Percentiles rank a stretch among this genome's conserved stretches.
Evolutionary conservation across 441 rosid species (phyloP).

Genomic region (Pelargonium myrrhifolium): DNA sequence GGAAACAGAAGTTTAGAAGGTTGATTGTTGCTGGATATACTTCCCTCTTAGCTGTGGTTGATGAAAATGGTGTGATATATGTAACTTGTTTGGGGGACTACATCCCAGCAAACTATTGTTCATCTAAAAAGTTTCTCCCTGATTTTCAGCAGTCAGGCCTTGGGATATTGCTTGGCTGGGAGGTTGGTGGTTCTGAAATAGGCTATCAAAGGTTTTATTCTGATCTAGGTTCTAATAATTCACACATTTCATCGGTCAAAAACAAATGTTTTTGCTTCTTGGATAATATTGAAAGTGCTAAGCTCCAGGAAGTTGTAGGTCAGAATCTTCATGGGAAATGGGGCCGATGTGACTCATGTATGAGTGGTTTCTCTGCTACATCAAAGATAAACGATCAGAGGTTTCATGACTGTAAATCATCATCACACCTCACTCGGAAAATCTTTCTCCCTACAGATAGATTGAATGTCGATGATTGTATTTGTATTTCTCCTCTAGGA

Average conservation of each 20-base stretch:
- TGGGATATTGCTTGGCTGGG: constrained; percentile 67
- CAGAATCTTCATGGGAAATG: constrained; percentile 29
- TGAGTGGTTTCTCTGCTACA: constrained; percentile 48
- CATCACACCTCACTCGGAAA: constrained; percentile 37
- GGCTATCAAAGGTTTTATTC: constrained; percentile 41
- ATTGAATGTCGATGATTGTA: constrained; percentile 49
- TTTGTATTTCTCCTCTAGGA: constrained; percentile 80
- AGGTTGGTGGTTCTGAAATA: constrained; percentile 60
- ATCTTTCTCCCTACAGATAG: constrained; percentile 58
- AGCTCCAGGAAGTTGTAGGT: constrained; percentile 25
- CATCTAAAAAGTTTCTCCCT: constrained; percentile 39
- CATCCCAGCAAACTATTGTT: constrained; percentile 37
- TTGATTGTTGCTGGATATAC: constrained; percentile 62
- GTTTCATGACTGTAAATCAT: constrained; percentile 29
- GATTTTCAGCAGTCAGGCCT: constrained; percentile 47
- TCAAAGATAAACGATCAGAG: constrained; percentile 30
- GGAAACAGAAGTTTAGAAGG: constrained; percentile 62
- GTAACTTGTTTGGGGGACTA: constrained; percentile 43
- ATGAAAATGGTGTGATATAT: constrained; percentile 63
- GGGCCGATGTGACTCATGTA: constrained; percentile 29
- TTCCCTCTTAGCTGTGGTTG: constrained; percentile 74
- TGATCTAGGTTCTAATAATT: constrained; percentile 20
- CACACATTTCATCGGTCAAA: constrained; percentile 22
- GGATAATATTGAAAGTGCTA: constrained; percentile 24
- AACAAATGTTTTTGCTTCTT: constrained; percentile 26